phyloP scores from a whole-genome alignment of 106 monocot genomes.

The Vanilla planifolia region DNA sequence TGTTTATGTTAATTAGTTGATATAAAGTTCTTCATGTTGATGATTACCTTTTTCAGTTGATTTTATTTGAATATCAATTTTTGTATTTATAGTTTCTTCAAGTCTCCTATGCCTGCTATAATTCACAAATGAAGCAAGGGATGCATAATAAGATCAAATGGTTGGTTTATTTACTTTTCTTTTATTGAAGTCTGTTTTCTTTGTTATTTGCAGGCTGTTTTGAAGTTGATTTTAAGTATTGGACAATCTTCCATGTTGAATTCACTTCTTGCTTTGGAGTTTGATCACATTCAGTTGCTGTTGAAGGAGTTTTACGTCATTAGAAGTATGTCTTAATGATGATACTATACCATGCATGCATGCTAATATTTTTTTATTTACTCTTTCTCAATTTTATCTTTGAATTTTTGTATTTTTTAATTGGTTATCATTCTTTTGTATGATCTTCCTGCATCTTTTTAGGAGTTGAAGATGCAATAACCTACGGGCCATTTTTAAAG shows the following conservation, averaged over 20 bases:
- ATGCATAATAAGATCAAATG: no score
- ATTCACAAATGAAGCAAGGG: no score
- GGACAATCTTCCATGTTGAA: constrained; percentile 31
- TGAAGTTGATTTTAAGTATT: constrained; percentile 37
- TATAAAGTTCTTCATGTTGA: no score
- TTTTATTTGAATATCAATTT: no score
- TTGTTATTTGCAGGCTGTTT: constrained; percentile 42
- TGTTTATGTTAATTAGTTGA: no score
- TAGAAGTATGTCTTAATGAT: constrained; percentile 24
- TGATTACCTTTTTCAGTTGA: no score
- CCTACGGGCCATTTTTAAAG: constrained; percentile 57
- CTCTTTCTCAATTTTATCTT: neutral
- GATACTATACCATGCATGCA: neutral
- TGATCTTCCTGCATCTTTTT: neutral
- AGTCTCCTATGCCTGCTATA: no score
- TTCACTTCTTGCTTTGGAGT: constrained; percentile 31
- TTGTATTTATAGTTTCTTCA: no score
- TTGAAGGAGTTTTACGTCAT: constrained; percentile 45
- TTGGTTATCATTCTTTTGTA: neutral
- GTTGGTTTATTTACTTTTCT: no score
- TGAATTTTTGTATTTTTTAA: neutral
- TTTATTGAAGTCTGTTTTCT: no score
- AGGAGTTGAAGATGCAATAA: constrained; percentile 33
- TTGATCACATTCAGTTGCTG: constrained; percentile 33
- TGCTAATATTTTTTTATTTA: neutral